A percentile compares a stretch with the other conserved stretches of the same genome.
Evolutionary conservation across 2,329 filamentous ascomycete species (phyloP).

Genomic region (Ascomycota sp.): DNA sequence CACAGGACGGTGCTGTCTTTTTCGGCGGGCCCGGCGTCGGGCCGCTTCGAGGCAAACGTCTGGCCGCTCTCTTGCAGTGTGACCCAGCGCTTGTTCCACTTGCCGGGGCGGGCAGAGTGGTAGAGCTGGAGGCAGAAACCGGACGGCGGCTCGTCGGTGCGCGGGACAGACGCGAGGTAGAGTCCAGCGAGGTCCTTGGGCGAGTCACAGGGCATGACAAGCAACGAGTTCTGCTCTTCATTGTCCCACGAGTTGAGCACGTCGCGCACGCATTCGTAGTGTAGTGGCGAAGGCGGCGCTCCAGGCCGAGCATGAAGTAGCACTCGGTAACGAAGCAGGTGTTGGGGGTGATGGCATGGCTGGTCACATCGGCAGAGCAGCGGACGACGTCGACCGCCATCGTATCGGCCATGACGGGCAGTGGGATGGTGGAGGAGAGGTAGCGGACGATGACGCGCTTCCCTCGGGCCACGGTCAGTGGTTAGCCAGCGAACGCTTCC

Average conservation of each 20-base stretch:
- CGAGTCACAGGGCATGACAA: slow-evolving; percentile 40
- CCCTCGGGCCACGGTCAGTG: slow-evolving; percentile 1
- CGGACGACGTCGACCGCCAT: slow-evolving; percentile 53
- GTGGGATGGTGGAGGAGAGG: slow-evolving; percentile 43
- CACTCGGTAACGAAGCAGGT: slow-evolving; percentile 58
- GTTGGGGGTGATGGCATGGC: slow-evolving; percentile 40
- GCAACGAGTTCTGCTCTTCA: slow-evolving; percentile 55
- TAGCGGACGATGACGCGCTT: slow-evolving; percentile 55
- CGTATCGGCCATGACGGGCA: slow-evolving; percentile 58
- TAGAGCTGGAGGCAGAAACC: slow-evolving; percentile 54
- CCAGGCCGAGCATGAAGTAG: slow-evolving; percentile 55
- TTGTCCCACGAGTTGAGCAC: slow-evolving; percentile 85
- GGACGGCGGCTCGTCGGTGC: slow-evolving; percentile 33
- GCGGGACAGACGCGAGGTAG: slow-evolving; percentile 41
- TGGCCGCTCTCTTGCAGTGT: slow-evolving; percentile 59
- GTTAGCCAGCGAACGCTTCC: neutral
- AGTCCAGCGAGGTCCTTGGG: slow-evolving; percentile 39
- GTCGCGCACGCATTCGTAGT: slow-evolving; percentile 71
- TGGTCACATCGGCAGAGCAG: slow-evolving; percentile 41
- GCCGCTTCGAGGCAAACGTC: slow-evolving; percentile 48
- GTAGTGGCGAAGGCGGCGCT: slow-evolving; percentile 63
- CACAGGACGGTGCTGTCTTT: slow-evolving; percentile 55
- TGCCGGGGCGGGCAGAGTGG: slow-evolving; percentile 62
- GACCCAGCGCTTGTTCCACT: slow-evolving; percentile 75
- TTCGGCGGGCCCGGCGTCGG: slow-evolving; percentile 32